phyloP scores from a whole-genome alignment of 352 stramenopile species.

The Pythium chondricola region DNA sequence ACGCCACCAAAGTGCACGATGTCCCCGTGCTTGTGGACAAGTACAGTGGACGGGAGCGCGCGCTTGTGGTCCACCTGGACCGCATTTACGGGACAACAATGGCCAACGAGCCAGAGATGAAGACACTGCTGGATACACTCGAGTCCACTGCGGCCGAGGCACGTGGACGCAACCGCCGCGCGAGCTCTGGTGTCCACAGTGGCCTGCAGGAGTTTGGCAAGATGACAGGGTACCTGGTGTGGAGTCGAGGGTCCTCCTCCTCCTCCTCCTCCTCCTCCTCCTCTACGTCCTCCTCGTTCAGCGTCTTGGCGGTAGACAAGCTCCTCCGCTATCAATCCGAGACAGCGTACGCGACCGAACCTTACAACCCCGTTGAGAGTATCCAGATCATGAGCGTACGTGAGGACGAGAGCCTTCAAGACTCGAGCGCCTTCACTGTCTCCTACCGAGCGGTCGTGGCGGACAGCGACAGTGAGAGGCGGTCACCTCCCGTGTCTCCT shows the following conservation, averaged over 20 bases:
- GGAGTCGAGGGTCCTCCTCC: too few species aligned
- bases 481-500: background rate
- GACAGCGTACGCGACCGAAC: constrained; percentile 30
- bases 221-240: constrained; percentile 35
- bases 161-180: constrained; percentile 5
- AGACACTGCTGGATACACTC: constrained; percentile 22
- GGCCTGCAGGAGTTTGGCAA: constrained; percentile 36
- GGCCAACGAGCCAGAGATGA: constrained; percentile 24
- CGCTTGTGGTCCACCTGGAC: constrained; percentile 57
- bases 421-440: constrained; percentile 1
- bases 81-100: constrained; percentile 56
- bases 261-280: too few species aligned
- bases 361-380: constrained; percentile 26
- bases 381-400: constrained; percentile 27
- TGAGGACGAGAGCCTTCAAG: background rate
- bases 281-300: constrained; percentile 26
- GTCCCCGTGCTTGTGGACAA: constrained; percentile 46
- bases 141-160: background rate
- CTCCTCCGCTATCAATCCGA: constrained; percentile 41
- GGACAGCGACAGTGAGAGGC: background rate
- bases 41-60: constrained; percentile 41
- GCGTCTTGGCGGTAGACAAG: constrained; percentile 44
- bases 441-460: background rate
- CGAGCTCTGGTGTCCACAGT: constrained; percentile 26
- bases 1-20: constrained; percentile 51